Evolutionary conservation across 2,329 filamentous ascomycete genomes (phyloP).

Genomic region (Colletotrichum phormii): DNA sequence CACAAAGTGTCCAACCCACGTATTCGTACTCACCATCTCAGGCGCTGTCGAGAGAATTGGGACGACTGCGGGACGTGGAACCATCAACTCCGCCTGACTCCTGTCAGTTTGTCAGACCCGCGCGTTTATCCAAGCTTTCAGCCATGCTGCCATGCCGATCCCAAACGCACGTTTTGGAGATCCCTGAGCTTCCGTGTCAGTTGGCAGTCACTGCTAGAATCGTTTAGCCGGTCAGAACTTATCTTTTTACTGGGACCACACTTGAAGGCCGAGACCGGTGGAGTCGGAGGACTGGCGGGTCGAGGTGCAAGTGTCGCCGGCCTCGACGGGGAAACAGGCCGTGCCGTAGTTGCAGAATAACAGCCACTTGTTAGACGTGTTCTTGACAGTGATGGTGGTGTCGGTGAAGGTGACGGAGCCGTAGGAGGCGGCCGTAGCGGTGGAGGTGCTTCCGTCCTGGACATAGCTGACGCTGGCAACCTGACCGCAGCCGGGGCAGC

Average conservation of each 20-base stretch:
- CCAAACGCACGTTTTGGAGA: not conserved
- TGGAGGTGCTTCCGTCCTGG: slow-evolving; percentile 7
- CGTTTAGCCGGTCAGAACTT: not conserved
- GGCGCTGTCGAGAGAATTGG: not conserved
- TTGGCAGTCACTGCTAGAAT: too few species aligned
- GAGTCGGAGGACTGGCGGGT: slow-evolving; percentile 11
- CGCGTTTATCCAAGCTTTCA: not conserved
- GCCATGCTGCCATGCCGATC: not conserved
- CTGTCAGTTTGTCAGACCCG: not conserved
- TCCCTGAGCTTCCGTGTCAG: not conserved
- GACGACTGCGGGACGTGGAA: not conserved
- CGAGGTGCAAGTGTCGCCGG: slow-evolving; percentile 14
- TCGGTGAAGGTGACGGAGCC: slow-evolving; percentile 12
- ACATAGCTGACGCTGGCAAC: slow-evolving; percentile 2
- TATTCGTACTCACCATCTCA: not conserved
- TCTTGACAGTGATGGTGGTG: slow-evolving; percentile 15
- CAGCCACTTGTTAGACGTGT: slow-evolving; percentile 22
- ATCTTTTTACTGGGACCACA: slow-evolving; percentile 10
- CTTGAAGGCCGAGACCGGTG: not conserved
- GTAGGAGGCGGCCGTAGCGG: slow-evolving; percentile 4
- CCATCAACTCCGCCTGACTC: not conserved
- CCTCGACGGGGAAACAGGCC: slow-evolving; percentile 5
- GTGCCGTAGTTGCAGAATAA: slow-evolving; percentile 19
- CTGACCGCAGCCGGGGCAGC: slow-evolving; percentile 8
- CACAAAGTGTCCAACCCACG: not conserved